phyloP scores from a whole-genome alignment of 2,329 filamentous ascomycete species.

The Colletotrichum ledebouriae region DNA sequence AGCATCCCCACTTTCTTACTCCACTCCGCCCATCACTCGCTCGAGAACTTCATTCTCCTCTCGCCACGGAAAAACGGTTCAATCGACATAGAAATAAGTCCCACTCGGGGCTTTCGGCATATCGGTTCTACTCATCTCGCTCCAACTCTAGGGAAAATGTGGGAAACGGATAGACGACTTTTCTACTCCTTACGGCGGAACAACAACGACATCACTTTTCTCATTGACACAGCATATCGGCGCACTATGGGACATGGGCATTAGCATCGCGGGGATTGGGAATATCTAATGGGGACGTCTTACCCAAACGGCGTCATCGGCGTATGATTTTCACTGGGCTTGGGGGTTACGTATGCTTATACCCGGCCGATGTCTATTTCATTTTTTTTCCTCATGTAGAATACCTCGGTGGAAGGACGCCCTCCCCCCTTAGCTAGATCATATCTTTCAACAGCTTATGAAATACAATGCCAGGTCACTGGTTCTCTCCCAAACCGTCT shows the following conservation, averaged over 20 bases:
- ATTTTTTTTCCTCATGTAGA: constrained; percentile 22
- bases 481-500: not conserved
- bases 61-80: constrained; percentile 22
- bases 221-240: constrained; percentile 3
- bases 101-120: constrained; percentile 6
- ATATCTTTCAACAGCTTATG: constrained; percentile 3
- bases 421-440: constrained; percentile 19
- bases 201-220: constrained; percentile 9
- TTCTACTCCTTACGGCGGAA: constrained; percentile 8
- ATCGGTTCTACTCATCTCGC: constrained; percentile 12
- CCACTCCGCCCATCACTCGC: not conserved
- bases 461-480: constrained; percentile 6
- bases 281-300: constrained; percentile 9
- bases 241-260: constrained; percentile 27
- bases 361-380: constrained; percentile 12
- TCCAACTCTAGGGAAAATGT: not conserved
- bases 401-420: constrained; percentile 24
- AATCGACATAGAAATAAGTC: constrained; percentile 24
- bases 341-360: not conserved
- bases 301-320: constrained; percentile 16
- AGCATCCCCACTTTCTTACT: not conserved
- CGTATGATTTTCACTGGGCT: not conserved
- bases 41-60: not conserved
- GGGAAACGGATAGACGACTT: constrained; percentile 22
- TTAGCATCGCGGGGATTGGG: constrained; percentile 36